Percentiles rank a stretch among this genome's conserved stretches.
Evolutionary conservation across 805 yeast species (phyloP).

Genomic region (Barnettozyma siamensis): DNA sequence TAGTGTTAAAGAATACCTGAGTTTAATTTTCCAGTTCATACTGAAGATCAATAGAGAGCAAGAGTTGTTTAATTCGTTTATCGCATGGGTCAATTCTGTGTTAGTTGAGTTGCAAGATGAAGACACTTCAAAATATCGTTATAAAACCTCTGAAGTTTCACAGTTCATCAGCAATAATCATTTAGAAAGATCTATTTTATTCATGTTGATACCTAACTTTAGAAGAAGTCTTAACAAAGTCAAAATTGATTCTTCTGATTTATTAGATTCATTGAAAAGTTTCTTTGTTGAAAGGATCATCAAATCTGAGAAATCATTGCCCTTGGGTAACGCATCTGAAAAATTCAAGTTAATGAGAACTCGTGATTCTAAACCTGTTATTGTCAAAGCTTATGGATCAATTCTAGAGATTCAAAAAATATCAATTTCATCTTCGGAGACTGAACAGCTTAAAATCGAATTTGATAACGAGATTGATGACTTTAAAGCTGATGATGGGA

Average conservation of each 20-base stretch:
- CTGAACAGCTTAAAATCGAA: neutral
- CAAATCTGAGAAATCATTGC: conserved; percentile 3
- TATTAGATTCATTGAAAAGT: conserved; percentile 14
- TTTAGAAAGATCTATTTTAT: conserved; percentile 19
- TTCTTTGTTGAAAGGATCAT: conserved; percentile 5
- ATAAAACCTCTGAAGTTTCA: conserved; percentile 23
- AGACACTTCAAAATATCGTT: conserved; percentile 10
- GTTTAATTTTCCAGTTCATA: conserved; percentile 30
- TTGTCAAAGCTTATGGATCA: conserved; percentile 8
- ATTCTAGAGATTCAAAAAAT: conserved; percentile 14
- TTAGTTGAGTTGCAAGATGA: conserved; percentile 26
- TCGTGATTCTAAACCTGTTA: conserved; percentile 6
- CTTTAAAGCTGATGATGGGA: conserved; percentile 11
- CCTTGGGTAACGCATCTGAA: conserved; percentile 16
- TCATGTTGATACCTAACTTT: conserved; percentile 18
- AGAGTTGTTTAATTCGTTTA: conserved; percentile 36
- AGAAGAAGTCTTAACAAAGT: conserved; percentile 20
- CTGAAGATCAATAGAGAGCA: conserved; percentile 42
- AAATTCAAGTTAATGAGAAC: conserved; percentile 11
- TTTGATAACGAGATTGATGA: conserved; percentile 10
- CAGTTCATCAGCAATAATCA: conserved; percentile 21
- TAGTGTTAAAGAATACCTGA: conserved; percentile 22
- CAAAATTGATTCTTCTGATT: conserved; percentile 19
- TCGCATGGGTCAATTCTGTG: conserved; percentile 35
- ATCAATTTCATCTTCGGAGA: neutral